Base-by-base conservation (phyloP, 2,329 filamentous ascomycete species). In the Rhinocladiella similis region DNA sequence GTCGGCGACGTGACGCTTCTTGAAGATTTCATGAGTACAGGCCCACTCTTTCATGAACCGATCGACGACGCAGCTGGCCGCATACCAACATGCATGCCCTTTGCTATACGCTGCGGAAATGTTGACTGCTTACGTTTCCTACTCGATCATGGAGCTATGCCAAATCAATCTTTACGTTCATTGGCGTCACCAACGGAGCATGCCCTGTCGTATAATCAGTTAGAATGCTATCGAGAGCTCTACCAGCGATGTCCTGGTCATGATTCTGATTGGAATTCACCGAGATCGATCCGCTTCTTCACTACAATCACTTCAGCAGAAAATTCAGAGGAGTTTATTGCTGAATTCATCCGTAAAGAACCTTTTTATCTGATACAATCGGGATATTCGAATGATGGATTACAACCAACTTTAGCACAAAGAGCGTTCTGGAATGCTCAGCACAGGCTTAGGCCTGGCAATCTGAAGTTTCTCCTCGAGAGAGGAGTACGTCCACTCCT, bases 151-250 rank as follows among this genome's bases (percentile, higher is more conserved):
- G 25, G 50, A 47, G 50, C 46, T 19, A 5, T 53, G 22, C 39
- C 46, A 46, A 10, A 16, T 47, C 39, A 18, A 22, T 4, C 5
- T 54, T 29, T 3, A 18, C 19, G 27, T 14, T n/a, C 14, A 41
- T 22, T 50, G 38, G 18, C 6, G 35, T 13, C 22, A 19, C 35
- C 36, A 46, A 43, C 46, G 47, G 47, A 45, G 12, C 19, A 48
- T 18, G 52, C 52, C 27, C 18, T 54, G 35, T 48, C 42, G 41
- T 54, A 20, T 29, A 49, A 54, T 22, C 52, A 54, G 33, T 42
- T 38, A 43, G 46, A 47, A 35, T 53, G 39, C 43, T 53, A 47
- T 53, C 50, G 43, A 47, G 42, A 46, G 39, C 50, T 53, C 22
- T 53, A 53, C 50, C 41, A 43, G 41, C 41, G 29, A 22, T 7